These are phyloP conservation scores for Pilaira anomala DNA, from an alignment of 192 early-diverging fungal genomes.

Conservation along the genomic window DNA sequence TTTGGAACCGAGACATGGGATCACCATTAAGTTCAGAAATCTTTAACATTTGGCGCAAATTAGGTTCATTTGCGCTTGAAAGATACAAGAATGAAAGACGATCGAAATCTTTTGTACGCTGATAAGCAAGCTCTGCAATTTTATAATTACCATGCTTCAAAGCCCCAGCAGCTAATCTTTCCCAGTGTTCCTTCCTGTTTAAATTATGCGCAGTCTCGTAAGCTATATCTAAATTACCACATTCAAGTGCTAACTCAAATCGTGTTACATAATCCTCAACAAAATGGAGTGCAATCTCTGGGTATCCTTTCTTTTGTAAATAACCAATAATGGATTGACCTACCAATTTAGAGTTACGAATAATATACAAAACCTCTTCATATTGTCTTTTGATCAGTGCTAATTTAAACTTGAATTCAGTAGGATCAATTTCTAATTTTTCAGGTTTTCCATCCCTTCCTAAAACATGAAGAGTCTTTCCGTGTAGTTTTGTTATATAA, in stretches of 20 bases:
- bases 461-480: slow-evolving; percentile 80
- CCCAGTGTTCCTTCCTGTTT: slow-evolving; percentile 88
- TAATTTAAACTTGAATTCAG: slow-evolving; percentile 97
- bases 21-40: slow-evolving; percentile 85
- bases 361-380: slow-evolving; percentile 94
- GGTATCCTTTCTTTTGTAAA: slow-evolving; percentile 98
- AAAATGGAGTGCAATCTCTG: slow-evolving; percentile 98
- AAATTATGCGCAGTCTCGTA: slow-evolving; percentile 90
- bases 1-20: slow-evolving; percentile 88
- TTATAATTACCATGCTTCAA: slow-evolving; percentile 86
- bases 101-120: slow-evolving; percentile 88
- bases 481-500: slow-evolving; percentile 84
- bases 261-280: slow-evolving; percentile 94
- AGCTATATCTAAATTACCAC: slow-evolving; percentile 94
- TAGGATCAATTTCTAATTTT: slow-evolving; percentile 89
- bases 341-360: slow-evolving; percentile 92
- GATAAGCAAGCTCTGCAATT: slow-evolving; percentile 88
- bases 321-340: slow-evolving; percentile 99
- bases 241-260: slow-evolving; percentile 95
- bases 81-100: slow-evolving; percentile 94
- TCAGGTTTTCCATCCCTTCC: slow-evolving; percentile 87
- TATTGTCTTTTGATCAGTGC: slow-evolving; percentile 89
- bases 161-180: slow-evolving; percentile 85
- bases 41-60: slow-evolving; percentile 92
- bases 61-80: slow-evolving; percentile 85